Percentiles rank a stretch among this genome's conserved stretches.
These are phyloP conservation scores for Exutisphaerella laricina DNA, from an alignment of 2,329 filamentous ascomycete genomes.

Conservation along the genomic window DNA sequence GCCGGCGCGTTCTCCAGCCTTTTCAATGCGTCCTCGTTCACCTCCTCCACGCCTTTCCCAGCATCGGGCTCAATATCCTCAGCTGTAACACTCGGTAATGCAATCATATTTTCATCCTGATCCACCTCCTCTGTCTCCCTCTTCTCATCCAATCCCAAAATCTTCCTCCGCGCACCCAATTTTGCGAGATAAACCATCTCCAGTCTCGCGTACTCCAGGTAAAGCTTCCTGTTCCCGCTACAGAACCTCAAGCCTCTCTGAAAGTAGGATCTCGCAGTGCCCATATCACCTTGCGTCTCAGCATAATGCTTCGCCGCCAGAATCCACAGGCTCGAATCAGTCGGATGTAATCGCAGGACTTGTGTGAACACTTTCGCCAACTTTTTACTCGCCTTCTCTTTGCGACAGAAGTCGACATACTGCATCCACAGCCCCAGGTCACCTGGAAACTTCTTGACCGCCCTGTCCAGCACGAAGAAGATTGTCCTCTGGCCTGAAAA, in stretches of 20 bases:
- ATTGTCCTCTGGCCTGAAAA: slow-evolving; percentile 70
- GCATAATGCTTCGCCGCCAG: slow-evolving; percentile 72
- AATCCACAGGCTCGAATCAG: slow-evolving; percentile 78
- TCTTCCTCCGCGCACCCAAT: slow-evolving; percentile 66
- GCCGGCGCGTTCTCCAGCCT: slow-evolving; percentile 68
- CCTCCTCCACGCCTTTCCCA: slow-evolving; percentile 44
- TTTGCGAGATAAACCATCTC: slow-evolving; percentile 90
- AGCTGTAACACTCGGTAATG: slow-evolving; percentile 54
- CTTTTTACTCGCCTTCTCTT: slow-evolving; percentile 58
- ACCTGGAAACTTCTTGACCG: slow-evolving; percentile 75
- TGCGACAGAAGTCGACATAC: slow-evolving; percentile 75
- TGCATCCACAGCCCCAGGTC: slow-evolving; percentile 80
- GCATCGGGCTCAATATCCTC: slow-evolving; percentile 57
- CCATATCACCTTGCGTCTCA: slow-evolving; percentile 80
- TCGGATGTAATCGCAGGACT: slow-evolving; percentile 78
- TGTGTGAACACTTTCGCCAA: slow-evolving; percentile 56
- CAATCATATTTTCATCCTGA: slow-evolving; percentile 51
- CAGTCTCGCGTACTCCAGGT: slow-evolving; percentile 83
- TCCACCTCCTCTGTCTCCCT: slow-evolving; percentile 38
- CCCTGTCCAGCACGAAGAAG: slow-evolving; percentile 84
- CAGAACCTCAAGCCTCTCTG: slow-evolving; percentile 87
- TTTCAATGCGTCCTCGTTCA: slow-evolving; percentile 54
- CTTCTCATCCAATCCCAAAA: slow-evolving; percentile 56
- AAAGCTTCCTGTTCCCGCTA: slow-evolving; percentile 65
- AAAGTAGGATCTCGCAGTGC: slow-evolving; percentile 77